These are phyloP conservation scores for Hortiboletus campestris DNA, from an alignment of 768 basidiomycete species.

Conservation along the genomic window DNA sequence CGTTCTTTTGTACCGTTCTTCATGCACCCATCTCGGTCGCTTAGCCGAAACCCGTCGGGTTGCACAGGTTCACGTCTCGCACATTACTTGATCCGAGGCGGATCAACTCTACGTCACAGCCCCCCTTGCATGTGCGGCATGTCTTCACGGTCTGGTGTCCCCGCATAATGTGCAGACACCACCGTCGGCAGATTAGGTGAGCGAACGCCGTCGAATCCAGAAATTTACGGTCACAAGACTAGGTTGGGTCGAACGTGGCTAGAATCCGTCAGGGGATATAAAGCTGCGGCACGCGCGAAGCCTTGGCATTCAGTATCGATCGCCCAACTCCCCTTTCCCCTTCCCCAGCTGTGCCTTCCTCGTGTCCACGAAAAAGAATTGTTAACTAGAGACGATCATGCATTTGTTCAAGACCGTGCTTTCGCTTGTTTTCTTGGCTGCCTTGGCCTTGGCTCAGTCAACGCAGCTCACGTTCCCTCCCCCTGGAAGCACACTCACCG, in stretches of 20 bases:
- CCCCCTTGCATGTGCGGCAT: not conserved
- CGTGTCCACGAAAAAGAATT: not conserved
- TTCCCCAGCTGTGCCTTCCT: not conserved
- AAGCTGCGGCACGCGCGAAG: conserved; percentile 3
- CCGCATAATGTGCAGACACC: conserved; percentile 2
- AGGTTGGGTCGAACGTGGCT: not conserved
- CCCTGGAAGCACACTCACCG: conserved; percentile 6
- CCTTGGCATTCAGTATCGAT: not conserved
- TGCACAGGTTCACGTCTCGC: not conserved
- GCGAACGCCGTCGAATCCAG: not conserved
- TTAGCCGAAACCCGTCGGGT: not conserved
- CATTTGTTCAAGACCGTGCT: conserved; percentile 12
- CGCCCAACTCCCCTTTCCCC: not conserved
- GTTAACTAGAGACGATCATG: conserved; percentile 10
- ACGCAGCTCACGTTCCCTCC: conserved; percentile 10
- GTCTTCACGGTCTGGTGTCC: conserved; percentile 1
- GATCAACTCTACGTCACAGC: conserved; percentile 4
- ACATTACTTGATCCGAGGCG: conserved; percentile 2
- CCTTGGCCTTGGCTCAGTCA: conserved; percentile 16
- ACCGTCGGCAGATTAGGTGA: not conserved
- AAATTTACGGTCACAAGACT: not conserved
- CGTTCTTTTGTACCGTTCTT: not conserved
- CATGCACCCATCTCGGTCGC: not conserved
- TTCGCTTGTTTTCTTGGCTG: conserved; percentile 12
- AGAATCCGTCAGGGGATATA: conserved; percentile 9